Evolutionary conservation across 2,329 filamentous ascomycete species (phyloP), one percentile per base, ranked within the genome.

Genomic region (Fusarium domesticum): DNA sequence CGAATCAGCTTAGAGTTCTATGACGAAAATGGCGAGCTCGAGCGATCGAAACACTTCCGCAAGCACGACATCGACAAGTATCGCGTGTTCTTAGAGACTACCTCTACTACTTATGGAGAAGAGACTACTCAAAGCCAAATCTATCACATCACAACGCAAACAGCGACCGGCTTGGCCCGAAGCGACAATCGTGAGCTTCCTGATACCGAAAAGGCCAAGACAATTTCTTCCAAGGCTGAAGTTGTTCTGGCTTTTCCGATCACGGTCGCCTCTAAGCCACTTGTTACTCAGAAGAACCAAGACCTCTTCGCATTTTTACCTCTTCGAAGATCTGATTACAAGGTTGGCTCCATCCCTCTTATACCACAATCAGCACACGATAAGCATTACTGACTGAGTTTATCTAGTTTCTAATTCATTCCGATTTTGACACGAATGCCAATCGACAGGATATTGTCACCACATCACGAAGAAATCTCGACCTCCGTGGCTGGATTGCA

Each of bases 161-260:
- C 6, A 10, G 47, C 47, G 0, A 35, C 18, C 0, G 36, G 38
- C 2, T 33, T 57, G 14, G 20, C 48, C 2, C 30, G 17, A 0
- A 53, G 47, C 6, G 51, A 52, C 2, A 57, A 51, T 14, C 48
- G 45, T 1, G 40, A 51, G 2, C n/a, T 30, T 17, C 39, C 50
- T 1, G 20, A 35, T 2, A 39, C 33, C 4, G 47, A 45, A 0
- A 23, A 51, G 12, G 40, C 18, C 12, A 8, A 20, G 17, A 42
- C 3, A 20, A 14, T 6, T 5, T 43, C 20, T 4, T 43, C 46
- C 0, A 42, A n/a, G 2, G 41, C 54, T 0, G 48, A 56, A 11
- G 37, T 57, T 3, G n/a, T 55, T n/a, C 20, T 57, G 11, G 54
- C 51, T 0, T 57, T 57, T 17, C 53, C 54, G 1, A n/a, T 56